Percentiles rank a stretch among this genome's conserved stretches.
phyloP scores from a whole-genome alignment of 257 asterid genomes.

The Striga asiatica region DNA sequence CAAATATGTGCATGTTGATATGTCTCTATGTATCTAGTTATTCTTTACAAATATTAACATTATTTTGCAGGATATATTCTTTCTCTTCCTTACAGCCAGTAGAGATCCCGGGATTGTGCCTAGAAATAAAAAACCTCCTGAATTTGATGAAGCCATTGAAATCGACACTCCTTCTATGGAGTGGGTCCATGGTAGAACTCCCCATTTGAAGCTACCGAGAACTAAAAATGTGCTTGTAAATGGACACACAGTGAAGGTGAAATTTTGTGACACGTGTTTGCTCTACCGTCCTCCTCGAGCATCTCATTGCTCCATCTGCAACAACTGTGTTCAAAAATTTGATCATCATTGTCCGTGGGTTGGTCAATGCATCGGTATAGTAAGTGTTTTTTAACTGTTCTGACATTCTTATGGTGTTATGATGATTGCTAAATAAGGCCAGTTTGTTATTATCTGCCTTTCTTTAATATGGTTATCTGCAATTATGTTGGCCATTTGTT shows the following conservation, averaged over 20 bases:
- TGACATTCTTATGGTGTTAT: no score
- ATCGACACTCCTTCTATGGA: slow-evolving; percentile 68
- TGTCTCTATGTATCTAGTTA: no score
- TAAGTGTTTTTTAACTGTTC: slow-evolving; percentile 44
- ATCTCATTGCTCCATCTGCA: slow-evolving; percentile 93
- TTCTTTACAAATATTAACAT: no score
- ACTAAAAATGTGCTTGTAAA: slow-evolving; percentile 62
- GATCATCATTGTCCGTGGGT: slow-evolving; percentile 98
- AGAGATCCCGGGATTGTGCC: slow-evolving; percentile 85
- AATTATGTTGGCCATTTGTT: no score
- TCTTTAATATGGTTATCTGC: no score
- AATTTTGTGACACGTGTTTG: slow-evolving; percentile 76
- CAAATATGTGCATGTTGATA: no score
- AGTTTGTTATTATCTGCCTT: no score
- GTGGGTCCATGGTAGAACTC: slow-evolving; percentile 76
- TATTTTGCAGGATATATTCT: slow-evolving; percentile 54
- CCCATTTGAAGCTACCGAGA: slow-evolving; percentile 62
- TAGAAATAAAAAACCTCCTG: slow-evolving; percentile 57
- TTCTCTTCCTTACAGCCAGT: slow-evolving; percentile 65
- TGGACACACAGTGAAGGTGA: slow-evolving; percentile 64
- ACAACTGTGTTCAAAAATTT: slow-evolving; percentile 81
- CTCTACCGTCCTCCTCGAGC: slow-evolving; percentile 96
- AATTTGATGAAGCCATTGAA: slow-evolving; percentile 35
- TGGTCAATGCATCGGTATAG: slow-evolving; percentile 89
- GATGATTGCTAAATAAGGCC: no score